Evolutionary conservation across 2,329 filamentous ascomycete species (phyloP).

Genomic region (Fusarium musae): DNA sequence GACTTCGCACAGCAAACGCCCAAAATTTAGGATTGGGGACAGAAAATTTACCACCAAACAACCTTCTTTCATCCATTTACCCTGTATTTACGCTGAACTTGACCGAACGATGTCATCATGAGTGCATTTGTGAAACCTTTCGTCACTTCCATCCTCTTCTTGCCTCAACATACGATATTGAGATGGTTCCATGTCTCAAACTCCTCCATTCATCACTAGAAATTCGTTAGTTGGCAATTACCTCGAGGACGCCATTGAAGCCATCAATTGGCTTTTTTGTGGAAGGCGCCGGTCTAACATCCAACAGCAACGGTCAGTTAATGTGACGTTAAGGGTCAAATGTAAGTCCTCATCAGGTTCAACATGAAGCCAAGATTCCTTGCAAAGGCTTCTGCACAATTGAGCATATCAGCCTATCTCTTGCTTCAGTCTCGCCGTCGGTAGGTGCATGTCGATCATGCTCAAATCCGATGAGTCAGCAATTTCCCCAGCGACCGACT

Average conservation of each 20-base stretch:
- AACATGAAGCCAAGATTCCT: fast-evolving
- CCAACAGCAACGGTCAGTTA: no score
- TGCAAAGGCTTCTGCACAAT: no score
- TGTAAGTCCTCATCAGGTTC: background rate
- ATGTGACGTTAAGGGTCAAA: background rate
- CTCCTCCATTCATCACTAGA: no score
- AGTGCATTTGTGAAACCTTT: background rate
- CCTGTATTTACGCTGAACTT: no score
- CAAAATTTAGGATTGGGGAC: fast-evolving
- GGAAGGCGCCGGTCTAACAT: no score
- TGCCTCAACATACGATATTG: background rate
- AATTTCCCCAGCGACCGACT: background rate
- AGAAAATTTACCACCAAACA: background rate
- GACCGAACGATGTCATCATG: background rate
- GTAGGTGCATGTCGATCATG: background rate
- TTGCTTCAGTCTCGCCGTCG: background rate
- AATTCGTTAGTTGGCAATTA: fast-evolving
- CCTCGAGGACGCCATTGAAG: background rate
- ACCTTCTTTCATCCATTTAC: background rate
- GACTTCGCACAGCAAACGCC: no score
- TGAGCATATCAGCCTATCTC: background rate
- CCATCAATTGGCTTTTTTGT: background rate
- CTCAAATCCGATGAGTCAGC: background rate
- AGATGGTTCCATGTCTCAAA: background rate
- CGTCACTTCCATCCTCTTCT: background rate